Evolutionary conservation across 2,329 filamentous ascomycete species (phyloP).

Genomic region (Claviceps citrina): DNA sequence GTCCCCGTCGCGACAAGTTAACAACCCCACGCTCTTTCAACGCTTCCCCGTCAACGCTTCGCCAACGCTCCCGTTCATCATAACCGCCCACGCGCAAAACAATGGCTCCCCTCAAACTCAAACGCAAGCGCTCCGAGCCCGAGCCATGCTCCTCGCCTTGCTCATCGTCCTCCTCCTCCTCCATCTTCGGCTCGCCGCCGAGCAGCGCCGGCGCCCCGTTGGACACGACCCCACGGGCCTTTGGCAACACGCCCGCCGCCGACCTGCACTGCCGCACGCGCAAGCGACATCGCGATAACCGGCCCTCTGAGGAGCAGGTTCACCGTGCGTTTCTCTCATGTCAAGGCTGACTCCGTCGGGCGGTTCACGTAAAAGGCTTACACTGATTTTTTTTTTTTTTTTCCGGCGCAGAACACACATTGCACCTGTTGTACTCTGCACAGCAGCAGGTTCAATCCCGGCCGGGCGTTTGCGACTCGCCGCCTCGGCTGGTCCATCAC

Average conservation of each 20-base stretch:
- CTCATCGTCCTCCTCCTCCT: conserved; percentile 25
- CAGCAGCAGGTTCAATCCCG: conserved; percentile 25
- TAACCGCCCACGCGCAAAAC: too few relatives aligned
- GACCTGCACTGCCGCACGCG: conserved; percentile 41
- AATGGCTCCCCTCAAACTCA: conserved; percentile 44
- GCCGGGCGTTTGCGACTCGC: too few relatives aligned
- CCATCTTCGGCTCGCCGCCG: conserved; percentile 17
- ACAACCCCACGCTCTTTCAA: too few relatives aligned
- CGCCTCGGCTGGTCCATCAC: too few relatives aligned
- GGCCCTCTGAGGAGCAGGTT: conserved; percentile 40
- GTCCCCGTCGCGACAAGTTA: too few relatives aligned
- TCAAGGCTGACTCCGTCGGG: too few relatives aligned
- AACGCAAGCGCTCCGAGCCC: conserved; percentile 48
- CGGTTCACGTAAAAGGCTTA: background rate
- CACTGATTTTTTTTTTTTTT: background rate
- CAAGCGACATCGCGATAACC: conserved; percentile 44
- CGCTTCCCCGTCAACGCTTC: too few relatives aligned
- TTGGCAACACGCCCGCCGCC: conserved; percentile 17
- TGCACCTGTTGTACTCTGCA: conserved; percentile 42
- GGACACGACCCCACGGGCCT: conserved; percentile 15
- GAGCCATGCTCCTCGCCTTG: conserved; percentile 35
- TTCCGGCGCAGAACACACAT: conserved; percentile 34
- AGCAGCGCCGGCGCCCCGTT: conserved; percentile 14
- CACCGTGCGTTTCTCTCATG: too few relatives aligned
- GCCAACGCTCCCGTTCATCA: too few relatives aligned